Base-by-base conservation (phyloP, 1,139 yeast genomes). In the Eremothecium gossypii region DNA sequence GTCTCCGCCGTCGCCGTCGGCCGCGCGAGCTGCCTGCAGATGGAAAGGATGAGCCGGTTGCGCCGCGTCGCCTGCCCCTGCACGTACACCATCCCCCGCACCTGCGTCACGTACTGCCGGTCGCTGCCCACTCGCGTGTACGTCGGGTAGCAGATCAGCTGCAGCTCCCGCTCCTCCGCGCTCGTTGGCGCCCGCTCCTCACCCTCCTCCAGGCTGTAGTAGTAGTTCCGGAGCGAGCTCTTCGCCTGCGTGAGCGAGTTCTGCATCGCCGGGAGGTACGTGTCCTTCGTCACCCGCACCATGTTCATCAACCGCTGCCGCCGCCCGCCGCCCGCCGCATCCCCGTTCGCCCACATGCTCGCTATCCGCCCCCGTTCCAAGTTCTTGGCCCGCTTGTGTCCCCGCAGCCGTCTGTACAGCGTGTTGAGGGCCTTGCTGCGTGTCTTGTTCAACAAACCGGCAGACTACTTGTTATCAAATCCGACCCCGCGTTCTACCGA, bases 61-160 rank as follows among this genome's bases (percentile, higher is more conserved):
- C 83, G 83, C 39, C 95, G 67, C 27, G 77, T 74, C 69, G 79
- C 73, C 8, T 71, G 68, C 1, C 91, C 93, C 0, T 87, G 87
- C 36, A 84, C 69, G 45, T 71, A 76, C 8, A 85, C 70, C 74
- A 83, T 76, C 3, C 96, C 95, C 38, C 83, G 73, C 2, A 86
- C 76, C 41, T 79, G 77, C 1, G 87, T 79, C 39, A 71, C 69
- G 55, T 65, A 78, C 17, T 53, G 55, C 6, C 58, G 60, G 8
- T 61, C 63, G 12, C 51, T 57, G 0, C 52, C 51, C 13, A 58
- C 46, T 14, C 81, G 64, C 0, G 86, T 72, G 58, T 81, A 84
- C 5, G 85, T 74, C 2, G 89, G 89, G 51, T 79, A 83, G 7
- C 72, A 56, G 3, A 65, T 49, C 56, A 73, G 60, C 27, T 68